Evolutionary conservation across 2,329 filamentous ascomycete species (phyloP).

Genomic region (Trichoderma simmonsii): DNA sequence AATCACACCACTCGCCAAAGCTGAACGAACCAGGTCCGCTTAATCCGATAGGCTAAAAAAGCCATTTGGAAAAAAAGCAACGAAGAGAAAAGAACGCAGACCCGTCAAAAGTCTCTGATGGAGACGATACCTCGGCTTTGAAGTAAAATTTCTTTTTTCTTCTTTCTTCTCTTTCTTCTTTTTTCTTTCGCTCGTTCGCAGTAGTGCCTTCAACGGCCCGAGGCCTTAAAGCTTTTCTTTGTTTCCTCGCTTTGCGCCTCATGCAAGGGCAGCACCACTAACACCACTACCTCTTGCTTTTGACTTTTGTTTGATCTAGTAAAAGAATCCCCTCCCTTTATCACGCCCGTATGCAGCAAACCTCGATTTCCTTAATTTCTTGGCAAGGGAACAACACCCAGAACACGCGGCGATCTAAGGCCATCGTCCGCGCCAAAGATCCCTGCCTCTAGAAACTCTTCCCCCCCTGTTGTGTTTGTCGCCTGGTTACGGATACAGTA

Average conservation of each 20-base stretch:
- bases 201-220: background rate
- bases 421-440: background rate
- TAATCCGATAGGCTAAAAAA: constrained; percentile 4
- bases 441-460: background rate
- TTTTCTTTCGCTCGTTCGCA: background rate
- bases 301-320: background rate
- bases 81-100: background rate
- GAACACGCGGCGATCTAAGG: background rate
- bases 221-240: background rate
- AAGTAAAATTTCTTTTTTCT: background rate
- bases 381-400: background rate
- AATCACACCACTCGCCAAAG: constrained; percentile 3
- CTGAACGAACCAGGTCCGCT: constrained; percentile 1
- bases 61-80: background rate
- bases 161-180: background rate
- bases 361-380: background rate
- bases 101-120: background rate
- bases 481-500: background rate
- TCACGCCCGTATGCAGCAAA: background rate
- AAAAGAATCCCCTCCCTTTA: background rate
- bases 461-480: background rate
- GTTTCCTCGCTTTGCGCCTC: background rate
- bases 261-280: background rate
- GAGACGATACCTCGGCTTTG: background rate
- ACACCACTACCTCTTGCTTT: background rate